Conservation (phyloP, 2,329 filamentous ascomycete species). For the Ceratocystis papillata region DNA sequence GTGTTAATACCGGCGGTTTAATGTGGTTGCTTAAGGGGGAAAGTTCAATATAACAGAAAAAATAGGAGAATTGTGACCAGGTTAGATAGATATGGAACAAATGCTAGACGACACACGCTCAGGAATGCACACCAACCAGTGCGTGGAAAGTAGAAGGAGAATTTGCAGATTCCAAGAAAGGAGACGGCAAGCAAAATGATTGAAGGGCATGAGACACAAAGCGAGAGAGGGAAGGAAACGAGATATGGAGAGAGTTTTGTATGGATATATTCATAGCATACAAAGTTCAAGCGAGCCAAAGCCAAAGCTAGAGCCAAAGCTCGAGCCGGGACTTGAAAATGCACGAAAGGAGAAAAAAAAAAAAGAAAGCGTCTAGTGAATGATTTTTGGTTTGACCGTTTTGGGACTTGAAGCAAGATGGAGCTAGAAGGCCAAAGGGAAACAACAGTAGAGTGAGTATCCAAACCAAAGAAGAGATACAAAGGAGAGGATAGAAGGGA, state of each 20-base stretch:
- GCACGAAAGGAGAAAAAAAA: not conserved
- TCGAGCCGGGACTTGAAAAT: conserved; percentile 3
- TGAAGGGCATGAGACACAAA: not conserved
- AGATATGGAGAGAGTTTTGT: not conserved
- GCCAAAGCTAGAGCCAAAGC: not conserved
- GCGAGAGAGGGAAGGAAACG: not conserved
- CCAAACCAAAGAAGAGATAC: not conserved
- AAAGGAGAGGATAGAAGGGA: not conserved
- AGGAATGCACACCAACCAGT: not conserved
- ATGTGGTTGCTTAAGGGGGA: not conserved
- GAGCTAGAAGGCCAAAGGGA: not conserved
- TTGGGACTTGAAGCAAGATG: not conserved
- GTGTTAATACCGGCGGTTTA: not conserved
- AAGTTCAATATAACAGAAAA: not conserved
- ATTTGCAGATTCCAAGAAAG: not conserved
- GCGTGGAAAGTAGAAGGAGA: not conserved
- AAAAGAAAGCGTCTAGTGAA: too few species aligned
- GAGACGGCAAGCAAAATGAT: not conserved
- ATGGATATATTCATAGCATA: not conserved
- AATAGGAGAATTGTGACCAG: conserved; percentile 7
- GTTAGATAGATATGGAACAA: not conserved
- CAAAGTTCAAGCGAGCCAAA: not conserved
- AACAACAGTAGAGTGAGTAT: not conserved
- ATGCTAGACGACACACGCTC: not conserved
- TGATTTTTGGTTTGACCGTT: not conserved